phyloP scores from a whole-genome alignment of 495 filamentous ascomycete species.

The Xylaria curta region DNA sequence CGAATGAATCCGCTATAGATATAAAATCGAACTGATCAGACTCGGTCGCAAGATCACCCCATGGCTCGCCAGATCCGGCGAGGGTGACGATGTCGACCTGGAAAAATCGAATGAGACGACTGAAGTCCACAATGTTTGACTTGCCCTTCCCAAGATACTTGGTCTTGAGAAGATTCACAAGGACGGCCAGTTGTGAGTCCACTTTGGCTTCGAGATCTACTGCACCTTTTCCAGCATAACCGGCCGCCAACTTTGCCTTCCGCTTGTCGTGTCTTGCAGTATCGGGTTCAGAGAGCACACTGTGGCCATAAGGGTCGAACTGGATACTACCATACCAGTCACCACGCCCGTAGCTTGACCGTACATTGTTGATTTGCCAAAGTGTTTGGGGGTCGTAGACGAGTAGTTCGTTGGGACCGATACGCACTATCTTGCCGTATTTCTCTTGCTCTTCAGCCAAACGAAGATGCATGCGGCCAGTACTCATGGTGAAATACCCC shows the following conservation, averaged over 20 bases:
- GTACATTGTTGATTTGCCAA: constrained; percentile 42
- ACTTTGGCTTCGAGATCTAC: constrained; percentile 52
- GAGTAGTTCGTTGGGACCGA: constrained; percentile 58
- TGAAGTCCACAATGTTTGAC: constrained; percentile 50
- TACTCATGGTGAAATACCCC: constrained; percentile 36
- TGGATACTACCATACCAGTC: constrained; percentile 40
- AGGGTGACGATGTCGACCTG: constrained; percentile 59
- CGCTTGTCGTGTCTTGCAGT: constrained; percentile 47
- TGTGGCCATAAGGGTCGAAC: constrained; percentile 47
- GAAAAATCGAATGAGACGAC: constrained; percentile 51
- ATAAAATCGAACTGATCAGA: constrained; percentile 58
- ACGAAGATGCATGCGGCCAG: constrained; percentile 28
- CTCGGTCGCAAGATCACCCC: constrained; percentile 40
- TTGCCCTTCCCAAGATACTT: constrained; percentile 42
- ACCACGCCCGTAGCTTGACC: constrained; percentile 42
- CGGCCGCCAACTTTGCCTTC: constrained; percentile 46
- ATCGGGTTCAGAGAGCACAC: constrained; percentile 48
- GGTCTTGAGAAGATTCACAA: constrained; percentile 48
- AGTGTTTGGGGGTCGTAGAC: constrained; percentile 47
- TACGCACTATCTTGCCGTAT: constrained; percentile 57
- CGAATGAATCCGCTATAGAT: constrained; percentile 41
- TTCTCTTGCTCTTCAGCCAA: constrained; percentile 40
- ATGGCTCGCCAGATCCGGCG: constrained; percentile 58
- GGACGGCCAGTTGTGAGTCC: constrained; percentile 47
- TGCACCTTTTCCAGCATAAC: constrained; percentile 60